Percentiles rank a stretch among this genome's conserved stretches.
Conservation (phyloP, 1,284 basidiomycete species). For the Retiboletus flavoniger region DNA sequence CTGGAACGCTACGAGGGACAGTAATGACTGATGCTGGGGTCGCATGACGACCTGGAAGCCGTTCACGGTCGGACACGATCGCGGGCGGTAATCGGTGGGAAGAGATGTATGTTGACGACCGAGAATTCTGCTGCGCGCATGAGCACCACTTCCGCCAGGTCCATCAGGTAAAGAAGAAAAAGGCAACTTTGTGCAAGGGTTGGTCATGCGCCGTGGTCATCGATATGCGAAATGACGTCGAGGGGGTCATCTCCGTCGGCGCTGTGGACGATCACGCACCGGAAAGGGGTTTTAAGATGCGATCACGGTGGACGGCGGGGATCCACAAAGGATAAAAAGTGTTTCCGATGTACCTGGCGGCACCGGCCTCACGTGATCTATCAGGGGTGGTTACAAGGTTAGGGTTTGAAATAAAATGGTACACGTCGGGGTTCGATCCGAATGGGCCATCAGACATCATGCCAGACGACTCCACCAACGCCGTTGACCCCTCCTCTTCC, state of each 20-base stretch:
- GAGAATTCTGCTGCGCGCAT: neutral
- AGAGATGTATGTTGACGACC: slow-evolving; percentile 1
- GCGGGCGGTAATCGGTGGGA: slow-evolving; percentile 21
- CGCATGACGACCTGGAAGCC: slow-evolving; percentile 27
- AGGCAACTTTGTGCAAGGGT: neutral
- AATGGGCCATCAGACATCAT: slow-evolving; percentile 36
- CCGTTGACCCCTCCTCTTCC: slow-evolving; percentile 18
- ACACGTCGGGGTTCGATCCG: slow-evolving; percentile 30
- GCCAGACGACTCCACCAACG: slow-evolving; percentile 43
- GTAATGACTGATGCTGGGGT: slow-evolving; percentile 6
- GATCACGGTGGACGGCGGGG: neutral
- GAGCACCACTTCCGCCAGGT: slow-evolving; percentile 20
- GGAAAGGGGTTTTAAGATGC: neutral
- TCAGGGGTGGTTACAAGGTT: slow-evolving; percentile 15
- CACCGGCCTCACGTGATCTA: slow-evolving; percentile 24
- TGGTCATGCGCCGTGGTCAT: slow-evolving; percentile 19
- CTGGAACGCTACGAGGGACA: neutral
- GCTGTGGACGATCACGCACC: neutral
- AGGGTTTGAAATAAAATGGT: slow-evolving; percentile 30
- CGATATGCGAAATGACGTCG: slow-evolving; percentile 10
- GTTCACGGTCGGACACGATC: slow-evolving; percentile 13
- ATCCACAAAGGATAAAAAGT: neutral
- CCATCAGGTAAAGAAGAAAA: slow-evolving; percentile 8
- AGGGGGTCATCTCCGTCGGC: slow-evolving; percentile 2
- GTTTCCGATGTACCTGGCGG: slow-evolving; percentile 12